Conservation (phyloP, 192 early-diverging fungal species). For the Rhizophagus clarus region DNA sequence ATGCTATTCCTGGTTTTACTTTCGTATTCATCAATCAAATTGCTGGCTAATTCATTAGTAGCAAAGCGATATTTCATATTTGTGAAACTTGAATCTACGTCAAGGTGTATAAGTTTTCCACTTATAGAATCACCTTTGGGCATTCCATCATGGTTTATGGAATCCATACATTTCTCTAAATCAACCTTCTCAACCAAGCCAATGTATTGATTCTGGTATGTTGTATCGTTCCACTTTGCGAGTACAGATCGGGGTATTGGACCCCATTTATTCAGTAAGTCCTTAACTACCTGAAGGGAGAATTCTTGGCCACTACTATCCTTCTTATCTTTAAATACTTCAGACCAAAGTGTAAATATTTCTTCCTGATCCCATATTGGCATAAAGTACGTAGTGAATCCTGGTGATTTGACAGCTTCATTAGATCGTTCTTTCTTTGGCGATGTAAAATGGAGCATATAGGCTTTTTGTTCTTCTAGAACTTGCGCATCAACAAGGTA, state of each 20-base stretch:
- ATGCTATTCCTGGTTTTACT: too few relatives aligned
- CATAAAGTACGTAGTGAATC: not conserved
- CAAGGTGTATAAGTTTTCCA: too few relatives aligned
- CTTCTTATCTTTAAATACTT: not conserved
- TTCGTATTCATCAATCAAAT: too few relatives aligned
- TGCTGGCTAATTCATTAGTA: too few relatives aligned
- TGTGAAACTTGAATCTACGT: too few relatives aligned
- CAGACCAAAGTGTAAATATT: not conserved
- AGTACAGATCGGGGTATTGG: not conserved
- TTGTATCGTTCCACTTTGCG: too few relatives aligned
- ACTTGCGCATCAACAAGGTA: not conserved
- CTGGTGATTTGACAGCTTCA: constrained; percentile 13
- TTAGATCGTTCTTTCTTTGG: constrained; percentile 3
- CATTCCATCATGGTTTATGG: too few relatives aligned
- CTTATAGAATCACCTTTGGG: too few relatives aligned
- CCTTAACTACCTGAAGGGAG: not conserved
- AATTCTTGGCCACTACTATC: constrained; percentile 10
- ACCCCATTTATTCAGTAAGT: not conserved
- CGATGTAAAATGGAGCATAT: constrained; percentile 6
- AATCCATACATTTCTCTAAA: too few relatives aligned
- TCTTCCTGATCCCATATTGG: constrained; percentile 15
- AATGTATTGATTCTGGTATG: too few relatives aligned
- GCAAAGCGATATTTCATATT: too few relatives aligned
- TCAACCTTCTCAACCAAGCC: too few relatives aligned
- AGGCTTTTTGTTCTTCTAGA: not conserved